Conservation (phyloP, 352 stramenopile genomes). For the Pythium apleroticum region DNA sequence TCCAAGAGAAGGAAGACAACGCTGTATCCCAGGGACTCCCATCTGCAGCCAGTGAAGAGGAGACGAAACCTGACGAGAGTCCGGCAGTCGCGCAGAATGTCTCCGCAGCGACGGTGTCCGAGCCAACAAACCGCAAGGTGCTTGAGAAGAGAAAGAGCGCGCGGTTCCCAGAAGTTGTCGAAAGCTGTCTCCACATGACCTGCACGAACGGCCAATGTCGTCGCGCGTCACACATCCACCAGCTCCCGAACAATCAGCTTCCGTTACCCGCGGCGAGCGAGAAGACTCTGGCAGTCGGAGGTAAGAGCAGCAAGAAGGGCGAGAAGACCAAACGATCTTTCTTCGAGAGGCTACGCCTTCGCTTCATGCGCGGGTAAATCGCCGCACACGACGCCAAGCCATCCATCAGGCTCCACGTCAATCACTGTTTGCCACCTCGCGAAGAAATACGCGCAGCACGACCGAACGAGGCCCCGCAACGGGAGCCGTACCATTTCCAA, state of each 20-base stretch:
- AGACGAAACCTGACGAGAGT: neutral
- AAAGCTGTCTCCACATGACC: slow-evolving; percentile 72
- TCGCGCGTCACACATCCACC: neutral
- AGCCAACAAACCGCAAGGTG: neutral
- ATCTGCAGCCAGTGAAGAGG: neutral
- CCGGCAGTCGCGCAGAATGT: neutral
- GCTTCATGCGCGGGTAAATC: slow-evolving; percentile 31
- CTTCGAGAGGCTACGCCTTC: slow-evolving; percentile 46
- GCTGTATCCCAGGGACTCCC: slow-evolving; percentile 9
- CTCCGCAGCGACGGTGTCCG: slow-evolving; percentile 1
- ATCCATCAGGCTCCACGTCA: slow-evolving; percentile 19
- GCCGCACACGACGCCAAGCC: too few species aligned
- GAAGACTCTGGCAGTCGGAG: neutral
- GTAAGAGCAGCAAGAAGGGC: slow-evolving; percentile 26
- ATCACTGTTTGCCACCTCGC: neutral
- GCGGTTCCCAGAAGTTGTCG: slow-evolving; percentile 56
- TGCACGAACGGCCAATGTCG: slow-evolving; percentile 46
- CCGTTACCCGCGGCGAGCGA: slow-evolving; percentile 6
- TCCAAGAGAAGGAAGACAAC: slow-evolving; percentile 62
- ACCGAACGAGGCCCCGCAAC: too few species aligned
- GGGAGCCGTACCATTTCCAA: slow-evolving; percentile 1
- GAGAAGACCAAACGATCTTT: slow-evolving; percentile 26
- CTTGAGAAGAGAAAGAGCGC: slow-evolving; percentile 21
- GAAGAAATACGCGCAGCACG: neutral
- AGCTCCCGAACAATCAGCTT: slow-evolving; percentile 1